Evolutionary conservation across 192 early-diverging fungal genomes (phyloP).

Genomic region (Coemansia sp.): DNA sequence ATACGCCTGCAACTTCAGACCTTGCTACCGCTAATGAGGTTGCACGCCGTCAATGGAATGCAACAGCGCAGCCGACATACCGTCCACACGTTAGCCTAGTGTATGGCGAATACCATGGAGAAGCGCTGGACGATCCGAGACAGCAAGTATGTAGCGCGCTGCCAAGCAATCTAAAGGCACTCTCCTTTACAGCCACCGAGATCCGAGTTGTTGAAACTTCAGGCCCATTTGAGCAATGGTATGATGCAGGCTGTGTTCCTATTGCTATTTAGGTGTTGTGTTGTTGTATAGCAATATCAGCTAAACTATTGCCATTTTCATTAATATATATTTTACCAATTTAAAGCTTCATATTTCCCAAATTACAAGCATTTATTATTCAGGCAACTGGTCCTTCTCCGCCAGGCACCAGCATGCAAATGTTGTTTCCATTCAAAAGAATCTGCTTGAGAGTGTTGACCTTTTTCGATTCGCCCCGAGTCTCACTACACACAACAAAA

Average conservation of each 20-base stretch:
- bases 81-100: slow-evolving; percentile 39
- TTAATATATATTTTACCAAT: background rate
- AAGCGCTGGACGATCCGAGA: slow-evolving; percentile 1
- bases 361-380: too few relatives aligned
- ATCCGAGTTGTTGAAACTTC: slow-evolving; percentile 22
- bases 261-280: slow-evolving; percentile 3
- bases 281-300: too few relatives aligned
- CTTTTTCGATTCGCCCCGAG: slow-evolving; percentile 66
- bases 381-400: slow-evolving; percentile 18
- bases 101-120: slow-evolving; percentile 13
- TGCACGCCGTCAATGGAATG: slow-evolving; percentile 32
- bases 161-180: slow-evolving; percentile 7
- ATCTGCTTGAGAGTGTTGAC: slow-evolving; percentile 83
- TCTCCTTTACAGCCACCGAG: slow-evolving; percentile 26
- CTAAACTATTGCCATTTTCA: too few relatives aligned
- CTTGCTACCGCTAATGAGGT: slow-evolving; percentile 16
- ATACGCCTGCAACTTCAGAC: background rate
- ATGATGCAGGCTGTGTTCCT: slow-evolving; percentile 21
- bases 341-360: background rate
- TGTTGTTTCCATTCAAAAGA: slow-evolving; percentile 95
- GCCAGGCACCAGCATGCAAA: slow-evolving; percentile 81
- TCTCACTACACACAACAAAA: slow-evolving; percentile 56
- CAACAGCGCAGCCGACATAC: slow-evolving; percentile 6
- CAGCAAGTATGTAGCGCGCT: slow-evolving; percentile 6
- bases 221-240: slow-evolving; percentile 31